Base-by-base conservation (phyloP, 2,329 filamentous ascomycete species). In the Endoconidiophora laricicola region DNA sequence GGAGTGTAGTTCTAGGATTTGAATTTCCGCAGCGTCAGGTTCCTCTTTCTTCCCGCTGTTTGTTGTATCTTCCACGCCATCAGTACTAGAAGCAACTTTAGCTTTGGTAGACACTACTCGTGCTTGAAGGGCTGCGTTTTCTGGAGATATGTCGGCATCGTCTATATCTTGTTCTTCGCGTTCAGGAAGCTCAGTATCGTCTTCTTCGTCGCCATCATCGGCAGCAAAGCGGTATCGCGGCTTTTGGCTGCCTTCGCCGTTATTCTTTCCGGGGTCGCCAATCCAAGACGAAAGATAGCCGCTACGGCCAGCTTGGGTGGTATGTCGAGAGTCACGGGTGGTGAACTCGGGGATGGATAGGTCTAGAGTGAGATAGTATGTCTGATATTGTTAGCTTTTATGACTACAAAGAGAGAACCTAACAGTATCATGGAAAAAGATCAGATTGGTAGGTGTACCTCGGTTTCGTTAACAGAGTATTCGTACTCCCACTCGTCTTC, bases 1-100 rank as follows among this genome's bases (percentile, higher is more conserved):
- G 1, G 81, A 81, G 62, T 94, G 83, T 3, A 95, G 71, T 24
- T 86, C 86, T n/a, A 91, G 69, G 46, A 95, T 80, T 60, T 94
- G 86, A 4, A 94, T 74, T 38, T 74, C 65, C 26, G 66, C 60
- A 5, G 54, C 45, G 4, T 53, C 46, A 14, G 47, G 36, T 7
- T 47, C 46, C 49, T 53, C 48, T 26, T 56, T 37, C 23, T 46
- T 44, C 20, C 20, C 42, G 16, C 37, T 49, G 12, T 48, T 36
- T 6, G 48, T 41, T 4, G 37, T 24, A 18, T 43, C 40, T 41
- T 48, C 49, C 16, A 50, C 44, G 20, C 53, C 52, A 5, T 33
- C 9, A 4, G 40, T 12, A 12, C 7, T 33, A 9, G 6, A 33
- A 10, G 29, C 29, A 33, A 12, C 29, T 33, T 33, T 7, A 12